Conservation (phyloP, 1,284 basidiomycete genomes). For the Pisolithus thermaeus region DNA sequence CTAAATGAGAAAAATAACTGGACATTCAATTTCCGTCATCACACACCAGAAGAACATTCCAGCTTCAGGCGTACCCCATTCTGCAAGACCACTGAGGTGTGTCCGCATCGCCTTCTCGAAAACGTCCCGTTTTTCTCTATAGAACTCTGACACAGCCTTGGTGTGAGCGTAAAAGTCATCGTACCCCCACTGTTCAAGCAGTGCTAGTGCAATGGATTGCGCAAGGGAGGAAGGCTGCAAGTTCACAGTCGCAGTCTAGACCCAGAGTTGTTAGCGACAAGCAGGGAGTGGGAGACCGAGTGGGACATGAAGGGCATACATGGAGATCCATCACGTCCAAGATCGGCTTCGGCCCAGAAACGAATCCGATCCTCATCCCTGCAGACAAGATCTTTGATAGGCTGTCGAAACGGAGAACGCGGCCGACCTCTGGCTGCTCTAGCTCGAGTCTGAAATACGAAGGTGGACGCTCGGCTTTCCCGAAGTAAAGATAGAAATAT, state of each 20-base stretch:
- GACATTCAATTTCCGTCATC: constrained; percentile 19
- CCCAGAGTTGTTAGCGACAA: neutral
- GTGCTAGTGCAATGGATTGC: constrained; percentile 66
- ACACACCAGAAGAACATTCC: constrained; percentile 89
- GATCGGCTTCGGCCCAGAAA: constrained; percentile 72
- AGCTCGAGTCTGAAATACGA: constrained; percentile 80
- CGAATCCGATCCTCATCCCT: constrained; percentile 79
- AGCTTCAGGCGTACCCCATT: constrained; percentile 82
- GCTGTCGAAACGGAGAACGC: constrained; percentile 84
- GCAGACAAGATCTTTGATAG: constrained; percentile 85
- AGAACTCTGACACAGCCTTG: constrained; percentile 69
- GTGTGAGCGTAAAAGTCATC: constrained; percentile 76
- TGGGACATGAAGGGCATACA: constrained; percentile 35
- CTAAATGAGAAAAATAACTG: constrained; percentile 4
- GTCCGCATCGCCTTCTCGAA: constrained; percentile 76
- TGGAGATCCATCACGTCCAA: constrained; percentile 71
- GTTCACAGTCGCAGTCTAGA: constrained; percentile 66
- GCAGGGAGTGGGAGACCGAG: neutral
- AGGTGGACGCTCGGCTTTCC: constrained; percentile 54
- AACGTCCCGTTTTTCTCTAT: constrained; percentile 70
- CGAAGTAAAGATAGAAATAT: constrained; percentile 72
- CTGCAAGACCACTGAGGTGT: constrained; percentile 71
- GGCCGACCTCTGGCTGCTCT: constrained; percentile 54
- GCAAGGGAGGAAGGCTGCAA: constrained; percentile 76
- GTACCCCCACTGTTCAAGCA: constrained; percentile 76